phyloP scores from a whole-genome alignment of 768 basidiomycete species.

The Suillus alpinus region DNA sequence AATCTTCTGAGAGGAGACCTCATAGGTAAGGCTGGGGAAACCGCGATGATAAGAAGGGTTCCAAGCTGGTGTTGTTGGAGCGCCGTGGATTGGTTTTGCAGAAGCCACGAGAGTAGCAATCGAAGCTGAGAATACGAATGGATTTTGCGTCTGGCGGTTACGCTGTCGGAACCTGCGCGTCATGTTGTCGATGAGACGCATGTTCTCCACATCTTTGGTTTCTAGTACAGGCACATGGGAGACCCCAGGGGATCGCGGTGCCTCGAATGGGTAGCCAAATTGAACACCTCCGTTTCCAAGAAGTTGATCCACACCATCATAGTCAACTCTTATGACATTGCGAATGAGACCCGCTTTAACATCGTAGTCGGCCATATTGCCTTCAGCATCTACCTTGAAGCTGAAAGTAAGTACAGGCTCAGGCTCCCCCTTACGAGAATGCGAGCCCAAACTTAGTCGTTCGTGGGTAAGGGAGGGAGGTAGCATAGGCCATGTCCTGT shows the following conservation, averaged over 20 bases:
- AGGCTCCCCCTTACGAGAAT: conserved; percentile 25
- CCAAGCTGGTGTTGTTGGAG: conserved; percentile 21
- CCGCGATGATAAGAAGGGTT: conserved; percentile 39
- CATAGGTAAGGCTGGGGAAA: conserved; percentile 51
- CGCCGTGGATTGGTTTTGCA: conserved; percentile 30
- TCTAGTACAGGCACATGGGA: conserved; percentile 8
- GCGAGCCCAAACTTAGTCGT: conserved; percentile 47
- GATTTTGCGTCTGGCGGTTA: conserved; percentile 18
- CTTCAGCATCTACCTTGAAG: conserved; percentile 55
- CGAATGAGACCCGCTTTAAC: conserved; percentile 73
- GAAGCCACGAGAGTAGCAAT: conserved; percentile 25
- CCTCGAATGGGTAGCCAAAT: conserved; percentile 22
- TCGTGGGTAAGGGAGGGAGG: conserved; percentile 53
- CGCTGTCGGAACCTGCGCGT: conserved; percentile 23
- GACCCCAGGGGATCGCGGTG: neutral
- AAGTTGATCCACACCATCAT: conserved; percentile 61
- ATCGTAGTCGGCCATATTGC: conserved; percentile 66
- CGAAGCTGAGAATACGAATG: conserved; percentile 25
- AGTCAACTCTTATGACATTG: conserved; percentile 62
- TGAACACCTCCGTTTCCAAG: conserved; percentile 31
- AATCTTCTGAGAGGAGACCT: conserved; percentile 28
- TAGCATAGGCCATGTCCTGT: conserved; percentile 71
- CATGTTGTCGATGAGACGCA: conserved; percentile 31
- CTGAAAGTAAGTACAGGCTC: conserved; percentile 82
- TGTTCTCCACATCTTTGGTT: conserved; percentile 21